Evolutionary conservation across 2,329 filamentous ascomycete species (phyloP).

Genomic region (Juglanconis oblonga): DNA sequence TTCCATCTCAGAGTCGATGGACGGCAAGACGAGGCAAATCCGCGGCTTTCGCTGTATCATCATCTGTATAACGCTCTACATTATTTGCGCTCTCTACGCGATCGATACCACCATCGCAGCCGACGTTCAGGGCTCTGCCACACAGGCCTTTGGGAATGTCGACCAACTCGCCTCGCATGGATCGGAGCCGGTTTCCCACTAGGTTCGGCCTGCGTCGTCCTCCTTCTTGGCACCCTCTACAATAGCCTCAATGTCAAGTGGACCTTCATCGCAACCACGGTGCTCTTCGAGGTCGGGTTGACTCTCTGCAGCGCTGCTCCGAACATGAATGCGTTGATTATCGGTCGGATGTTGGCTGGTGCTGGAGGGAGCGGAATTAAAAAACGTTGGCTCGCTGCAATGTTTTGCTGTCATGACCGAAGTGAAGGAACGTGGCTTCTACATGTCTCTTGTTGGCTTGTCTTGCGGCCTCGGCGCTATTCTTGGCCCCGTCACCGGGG

Average conservation of each 20-base stretch:
- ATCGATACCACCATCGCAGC: constrained; percentile 34
- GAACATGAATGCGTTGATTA: constrained; percentile 42
- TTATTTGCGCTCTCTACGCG: constrained; percentile 19
- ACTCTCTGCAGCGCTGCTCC: constrained; percentile 38
- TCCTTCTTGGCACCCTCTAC: constrained; percentile 34
- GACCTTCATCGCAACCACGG: constrained; percentile 24
- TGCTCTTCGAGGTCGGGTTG: constrained; percentile 23
- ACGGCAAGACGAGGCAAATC: too few species aligned
- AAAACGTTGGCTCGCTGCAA: constrained; percentile 29
- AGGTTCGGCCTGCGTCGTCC: constrained; percentile 32
- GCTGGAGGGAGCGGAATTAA: constrained; percentile 38
- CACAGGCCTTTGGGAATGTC: constrained; percentile 31
- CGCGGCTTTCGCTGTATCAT: background rate
- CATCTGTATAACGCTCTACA: constrained; percentile 2
- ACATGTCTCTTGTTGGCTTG: constrained; percentile 29
- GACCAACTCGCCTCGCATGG: constrained; percentile 39
- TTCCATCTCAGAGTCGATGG: too few species aligned
- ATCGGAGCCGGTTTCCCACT: constrained; percentile 36
- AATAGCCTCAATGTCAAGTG: constrained; percentile 41
- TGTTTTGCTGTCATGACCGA: constrained; percentile 28
- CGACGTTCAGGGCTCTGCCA: constrained; percentile 40
- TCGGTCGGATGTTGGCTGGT: constrained; percentile 40
- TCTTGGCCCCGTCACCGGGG: constrained; percentile 36
- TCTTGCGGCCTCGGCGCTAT: constrained; percentile 36
- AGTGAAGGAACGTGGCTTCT: constrained; percentile 28